These are phyloP conservation scores for Rhodomyrtus psidioides DNA, from an alignment of 441 rosid species.

Conservation along the genomic window DNA sequence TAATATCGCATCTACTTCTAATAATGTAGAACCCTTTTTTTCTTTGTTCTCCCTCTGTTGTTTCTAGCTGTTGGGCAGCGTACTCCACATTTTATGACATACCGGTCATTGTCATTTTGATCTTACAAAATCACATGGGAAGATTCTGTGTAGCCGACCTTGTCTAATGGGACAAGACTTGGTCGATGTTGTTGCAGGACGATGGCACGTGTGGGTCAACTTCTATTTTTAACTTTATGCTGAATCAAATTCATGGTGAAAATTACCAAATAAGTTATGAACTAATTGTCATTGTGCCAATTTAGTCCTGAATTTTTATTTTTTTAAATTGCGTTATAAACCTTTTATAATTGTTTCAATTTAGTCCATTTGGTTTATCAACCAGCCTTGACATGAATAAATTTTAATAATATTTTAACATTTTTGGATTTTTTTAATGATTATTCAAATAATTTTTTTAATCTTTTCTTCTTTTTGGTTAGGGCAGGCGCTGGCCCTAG, in stretches of 20 bases:
- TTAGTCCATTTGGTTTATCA: too few species aligned
- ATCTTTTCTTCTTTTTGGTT: too few species aligned
- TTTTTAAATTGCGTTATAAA: too few species aligned
- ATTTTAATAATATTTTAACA: too few species aligned
- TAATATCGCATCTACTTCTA: not conserved
- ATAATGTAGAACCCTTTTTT: not conserved
- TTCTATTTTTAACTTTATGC: not conserved
- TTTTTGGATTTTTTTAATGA: too few species aligned
- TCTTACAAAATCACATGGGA: not conserved
- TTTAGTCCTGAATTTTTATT: too few species aligned
- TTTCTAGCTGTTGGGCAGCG: not conserved
- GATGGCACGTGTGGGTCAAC: not conserved
- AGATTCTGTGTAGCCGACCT: not conserved
- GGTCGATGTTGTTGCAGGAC: not conserved
- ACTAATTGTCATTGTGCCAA: too few species aligned
- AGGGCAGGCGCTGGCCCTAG: too few species aligned
- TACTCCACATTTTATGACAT: not conserved
- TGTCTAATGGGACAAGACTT: not conserved
- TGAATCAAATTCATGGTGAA: not conserved
- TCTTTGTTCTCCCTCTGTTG: not conserved
- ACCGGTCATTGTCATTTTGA: not conserved
- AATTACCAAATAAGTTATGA: too few species aligned
- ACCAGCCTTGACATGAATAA: accelerated
- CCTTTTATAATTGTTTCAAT: too few species aligned
- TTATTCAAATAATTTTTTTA: too few species aligned